Evolutionary conservation across 2,329 filamentous ascomycete genomes (phyloP).

Genomic region (Tothia fuscella): DNA sequence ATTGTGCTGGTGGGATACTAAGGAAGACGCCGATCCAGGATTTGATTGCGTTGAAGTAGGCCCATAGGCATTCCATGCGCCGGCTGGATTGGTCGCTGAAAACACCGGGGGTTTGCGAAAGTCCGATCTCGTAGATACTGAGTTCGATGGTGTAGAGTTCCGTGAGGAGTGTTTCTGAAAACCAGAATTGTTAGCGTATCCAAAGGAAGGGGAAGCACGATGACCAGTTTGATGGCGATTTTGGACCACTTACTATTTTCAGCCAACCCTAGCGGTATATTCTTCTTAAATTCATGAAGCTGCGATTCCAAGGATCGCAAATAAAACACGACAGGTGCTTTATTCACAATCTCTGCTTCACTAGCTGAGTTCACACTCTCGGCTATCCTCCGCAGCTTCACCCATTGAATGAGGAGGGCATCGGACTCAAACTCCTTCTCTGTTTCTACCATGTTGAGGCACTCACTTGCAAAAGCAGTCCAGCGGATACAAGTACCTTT

Average conservation of each 20-base stretch:
- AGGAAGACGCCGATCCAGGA: constrained; percentile 2
- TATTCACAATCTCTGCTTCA: too few species aligned
- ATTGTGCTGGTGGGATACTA: constrained; percentile 18
- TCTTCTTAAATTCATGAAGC: neutral
- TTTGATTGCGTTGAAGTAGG: constrained; percentile 2
- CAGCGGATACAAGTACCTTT: neutral
- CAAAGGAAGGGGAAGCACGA: too few species aligned
- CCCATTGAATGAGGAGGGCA: neutral
- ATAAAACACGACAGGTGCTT: neutral
- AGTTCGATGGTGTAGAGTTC: neutral
- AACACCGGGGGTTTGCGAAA: neutral
- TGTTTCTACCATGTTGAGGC: neutral
- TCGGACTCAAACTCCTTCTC: neutral
- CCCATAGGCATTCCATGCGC: neutral
- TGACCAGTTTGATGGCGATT: too few species aligned
- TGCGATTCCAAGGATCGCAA: neutral
- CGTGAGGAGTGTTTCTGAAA: neutral
- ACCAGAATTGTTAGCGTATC: too few species aligned
- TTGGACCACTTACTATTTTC: neutral
- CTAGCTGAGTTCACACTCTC: neutral
- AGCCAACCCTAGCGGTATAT: neutral
- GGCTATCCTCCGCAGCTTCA: neutral
- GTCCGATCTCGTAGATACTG: neutral
- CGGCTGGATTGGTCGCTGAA: neutral
- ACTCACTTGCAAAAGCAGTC: neutral